Base-by-base conservation (phyloP, 1,284 basidiomycete species). In the Ganoderma sp. region DNA sequence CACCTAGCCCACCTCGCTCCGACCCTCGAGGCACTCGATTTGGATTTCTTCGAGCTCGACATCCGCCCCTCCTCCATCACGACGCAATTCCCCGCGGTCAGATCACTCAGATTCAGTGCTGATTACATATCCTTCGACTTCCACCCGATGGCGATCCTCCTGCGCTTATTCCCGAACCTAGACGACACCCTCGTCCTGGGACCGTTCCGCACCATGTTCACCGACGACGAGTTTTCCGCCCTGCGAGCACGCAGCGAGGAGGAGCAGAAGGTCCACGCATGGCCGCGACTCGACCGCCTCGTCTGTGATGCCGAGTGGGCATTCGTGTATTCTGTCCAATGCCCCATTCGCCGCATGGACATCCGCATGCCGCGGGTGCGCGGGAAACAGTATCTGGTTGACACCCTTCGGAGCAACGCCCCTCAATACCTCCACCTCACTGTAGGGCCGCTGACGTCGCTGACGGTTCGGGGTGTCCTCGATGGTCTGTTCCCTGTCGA, bases 141-240 rank as follows among this genome's bases (percentile, higher is more conserved):
- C n/a, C 9, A n/a, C 28, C 34, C 34, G 56, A 7, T 39, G 10
- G 56, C 28, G 19, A 34, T 39, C 34, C 56, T 58, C 14, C 32
- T 58, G 19, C 15, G n/a, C n/a, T 37, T 58, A 5, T 58, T 58
- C 34, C 56, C 56, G 9, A 58, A 58, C 56, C 37, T 58, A 6
- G 17, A 39, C n/a, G 19, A n/a, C 34, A 39, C 56, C 15, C 37
- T 58, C 56, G 19, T 28, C 19, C 56, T 57, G 8, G 56, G 34
- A 10, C 3, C 7, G 6, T 39, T 22, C 17, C 0, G 52, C 25
- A 34, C 32, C 7, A n/a, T 22, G 15, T 28, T n/a, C 34, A 32
- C 17, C 9, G 34, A 22, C 5, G 34, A 37, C 34, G 19, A n/a
- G 1, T 12, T 12, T 39, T 19, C 5, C 12, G 4, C 2, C 0